phyloP scores from a whole-genome alignment of 1,284 basidiomycete species.

The Afroboletus lepidellus region DNA sequence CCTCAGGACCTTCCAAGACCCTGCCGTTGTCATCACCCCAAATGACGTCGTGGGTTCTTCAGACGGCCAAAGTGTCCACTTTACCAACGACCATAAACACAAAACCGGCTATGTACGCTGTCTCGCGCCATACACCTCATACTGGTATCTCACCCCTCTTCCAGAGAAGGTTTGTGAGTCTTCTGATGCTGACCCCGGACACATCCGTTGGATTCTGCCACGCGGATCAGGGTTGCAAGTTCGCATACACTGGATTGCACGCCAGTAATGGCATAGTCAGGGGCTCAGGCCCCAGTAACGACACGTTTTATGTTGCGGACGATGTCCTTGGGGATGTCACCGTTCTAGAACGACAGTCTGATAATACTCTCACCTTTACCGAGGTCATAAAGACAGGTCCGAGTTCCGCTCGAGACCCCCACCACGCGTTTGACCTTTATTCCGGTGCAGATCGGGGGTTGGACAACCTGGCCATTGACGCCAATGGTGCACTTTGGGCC shows the following conservation, averaged over 20 bases:
- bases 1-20: slow-evolving; percentile 57
- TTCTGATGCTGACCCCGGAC: slow-evolving; percentile 34
- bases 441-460: slow-evolving; percentile 41
- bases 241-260: slow-evolving; percentile 44
- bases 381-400: slow-evolving; percentile 48
- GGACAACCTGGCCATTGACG: slow-evolving; percentile 59
- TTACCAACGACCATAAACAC: slow-evolving; percentile 66
- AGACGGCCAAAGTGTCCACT: slow-evolving; percentile 61
- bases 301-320: slow-evolving; percentile 57
- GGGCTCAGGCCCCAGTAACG: slow-evolving; percentile 40
- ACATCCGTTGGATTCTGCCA: slow-evolving; percentile 62
- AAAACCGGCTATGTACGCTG: slow-evolving; percentile 50
- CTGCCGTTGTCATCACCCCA: slow-evolving; percentile 57
- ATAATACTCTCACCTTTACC: slow-evolving; percentile 50
- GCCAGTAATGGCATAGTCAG: slow-evolving; percentile 57
- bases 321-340: slow-evolving; percentile 41
- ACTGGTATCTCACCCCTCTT: slow-evolving; percentile 11
- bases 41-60: slow-evolving; percentile 67
- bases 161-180: slow-evolving; percentile 35
- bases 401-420: neutral
- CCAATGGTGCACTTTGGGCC: slow-evolving; percentile 55
- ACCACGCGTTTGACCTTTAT: neutral
- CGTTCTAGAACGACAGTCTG: slow-evolving; percentile 53
- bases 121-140: neutral
- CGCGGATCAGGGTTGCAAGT: slow-evolving; percentile 54